phyloP scores from a whole-genome alignment of 179 eudicot species.

The Silene vulgaris region DNA sequence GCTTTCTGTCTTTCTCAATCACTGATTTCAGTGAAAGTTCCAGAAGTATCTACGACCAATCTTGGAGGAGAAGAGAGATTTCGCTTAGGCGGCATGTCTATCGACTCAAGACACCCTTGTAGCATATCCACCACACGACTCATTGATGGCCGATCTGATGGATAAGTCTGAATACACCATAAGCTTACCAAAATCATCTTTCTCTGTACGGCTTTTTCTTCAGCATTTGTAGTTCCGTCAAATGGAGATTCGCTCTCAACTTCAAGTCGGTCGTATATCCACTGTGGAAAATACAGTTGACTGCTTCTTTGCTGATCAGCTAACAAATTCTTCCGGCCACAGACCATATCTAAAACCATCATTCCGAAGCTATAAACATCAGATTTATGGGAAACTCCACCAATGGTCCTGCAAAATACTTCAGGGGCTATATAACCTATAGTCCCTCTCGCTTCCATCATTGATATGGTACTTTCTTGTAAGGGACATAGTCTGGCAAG shows the following conservation, averaged over 20 bases:
- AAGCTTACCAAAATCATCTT: too few species aligned
- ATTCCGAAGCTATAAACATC: conserved; percentile 23
- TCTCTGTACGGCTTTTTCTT: not conserved
- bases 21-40: too few species aligned
- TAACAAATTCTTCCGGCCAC: conserved; percentile 9
- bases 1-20: too few species aligned
- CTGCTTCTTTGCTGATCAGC: not conserved
- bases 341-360: conserved; percentile 19
- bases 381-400: conserved; percentile 18
- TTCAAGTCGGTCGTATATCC: conserved; percentile 19
- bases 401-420: conserved; percentile 12
- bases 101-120: conserved; percentile 9
- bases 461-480: conserved; percentile 23
- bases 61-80: conserved; percentile 14
- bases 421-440: conserved; percentile 17
- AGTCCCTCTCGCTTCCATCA: conserved; percentile 22
- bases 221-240: not conserved
- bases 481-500: conserved; percentile 15
- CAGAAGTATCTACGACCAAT: not conserved
- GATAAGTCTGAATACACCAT: too few species aligned
- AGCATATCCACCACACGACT: conserved; percentile 24
- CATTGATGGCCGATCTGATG: conserved; percentile 21
- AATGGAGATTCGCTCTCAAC: not conserved
- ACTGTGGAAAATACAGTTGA: conserved; percentile 15
- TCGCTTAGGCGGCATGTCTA: conserved; percentile 21